phyloP scores from a whole-genome alignment of 495 filamentous ascomycete species.

The Neurospora terricola region DNA sequence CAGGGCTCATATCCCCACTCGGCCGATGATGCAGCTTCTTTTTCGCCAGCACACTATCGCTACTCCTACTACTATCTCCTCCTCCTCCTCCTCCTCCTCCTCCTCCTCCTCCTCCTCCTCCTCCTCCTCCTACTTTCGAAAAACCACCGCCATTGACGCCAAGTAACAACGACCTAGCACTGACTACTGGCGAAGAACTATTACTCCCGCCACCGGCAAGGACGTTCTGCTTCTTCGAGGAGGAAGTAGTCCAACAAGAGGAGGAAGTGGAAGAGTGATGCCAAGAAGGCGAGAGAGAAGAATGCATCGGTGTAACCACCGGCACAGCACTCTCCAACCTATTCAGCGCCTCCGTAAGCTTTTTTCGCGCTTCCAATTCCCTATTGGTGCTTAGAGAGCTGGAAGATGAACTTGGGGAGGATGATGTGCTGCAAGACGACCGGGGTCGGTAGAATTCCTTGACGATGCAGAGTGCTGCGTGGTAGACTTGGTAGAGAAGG shows the following conservation, averaged over 20 bases:
- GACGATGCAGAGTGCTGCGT: constrained; percentile 34
- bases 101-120: too few species aligned
- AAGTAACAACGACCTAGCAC: not conserved
- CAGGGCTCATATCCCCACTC: constrained; percentile 25
- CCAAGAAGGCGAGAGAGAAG: not conserved
- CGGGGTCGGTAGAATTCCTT: constrained; percentile 39
- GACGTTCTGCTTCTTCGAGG: not conserved
- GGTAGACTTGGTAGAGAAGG: constrained; percentile 41
- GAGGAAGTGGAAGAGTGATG: not conserved
- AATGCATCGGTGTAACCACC: not conserved
- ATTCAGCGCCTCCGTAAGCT: constrained; percentile 27
- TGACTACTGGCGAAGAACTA: not conserved
- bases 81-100: too few species aligned
- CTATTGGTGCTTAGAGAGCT: constrained; percentile 22
- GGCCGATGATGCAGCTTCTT: constrained; percentile 20
- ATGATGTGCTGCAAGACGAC: not conserved
- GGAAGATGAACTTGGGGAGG: not conserved
- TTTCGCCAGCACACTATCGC: constrained; percentile 4
- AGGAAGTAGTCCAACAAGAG: not conserved
- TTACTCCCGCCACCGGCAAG: not conserved
- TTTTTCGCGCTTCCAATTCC: constrained; percentile 37
- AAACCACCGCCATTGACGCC: not conserved
- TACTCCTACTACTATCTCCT: not conserved
- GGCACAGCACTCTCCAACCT: constrained; percentile 1
- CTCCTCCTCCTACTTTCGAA: not conserved